Conservation (phyloP, 306 rosid species). For the Prunus mume region DNA sequence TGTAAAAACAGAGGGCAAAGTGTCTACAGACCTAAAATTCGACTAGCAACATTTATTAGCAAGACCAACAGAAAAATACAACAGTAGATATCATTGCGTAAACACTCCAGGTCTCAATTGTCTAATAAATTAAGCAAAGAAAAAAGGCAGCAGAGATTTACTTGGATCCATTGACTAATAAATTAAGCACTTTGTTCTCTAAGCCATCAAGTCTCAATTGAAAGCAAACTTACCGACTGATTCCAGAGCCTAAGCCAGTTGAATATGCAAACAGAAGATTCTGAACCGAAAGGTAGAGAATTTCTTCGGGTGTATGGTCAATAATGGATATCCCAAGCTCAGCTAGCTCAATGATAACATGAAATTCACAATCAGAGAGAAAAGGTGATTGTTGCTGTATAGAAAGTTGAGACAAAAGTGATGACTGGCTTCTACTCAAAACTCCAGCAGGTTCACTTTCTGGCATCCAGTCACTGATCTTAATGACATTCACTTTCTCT, state of each 20-base stretch:
- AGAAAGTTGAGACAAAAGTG: slow-evolving; percentile 43
- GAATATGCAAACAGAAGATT: slow-evolving; percentile 81
- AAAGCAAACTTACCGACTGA: slow-evolving; percentile 66
- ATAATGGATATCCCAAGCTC: slow-evolving; percentile 84
- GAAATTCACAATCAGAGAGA: slow-evolving; percentile 67
- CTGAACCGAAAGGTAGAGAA: slow-evolving; percentile 76
- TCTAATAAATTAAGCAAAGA: no score
- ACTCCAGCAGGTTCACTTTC: slow-evolving; percentile 57
- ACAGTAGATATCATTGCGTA: background rate
- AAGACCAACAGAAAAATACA: background rate
- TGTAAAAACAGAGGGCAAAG: background rate
- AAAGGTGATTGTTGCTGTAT: slow-evolving; percentile 47
- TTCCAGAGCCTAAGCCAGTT: slow-evolving; percentile 88
- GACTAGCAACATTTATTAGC: background rate
- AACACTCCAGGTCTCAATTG: background rate
- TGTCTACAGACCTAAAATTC: background rate
- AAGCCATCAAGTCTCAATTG: background rate
- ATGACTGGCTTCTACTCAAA: slow-evolving; percentile 37
- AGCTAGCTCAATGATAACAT: slow-evolving; percentile 71
- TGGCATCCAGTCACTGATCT: slow-evolving; percentile 93
- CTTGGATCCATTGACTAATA: background rate
- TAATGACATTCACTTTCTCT: slow-evolving; percentile 73
- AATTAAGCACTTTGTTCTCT: background rate
- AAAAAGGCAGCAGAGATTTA: background rate
- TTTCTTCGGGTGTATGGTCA: slow-evolving; percentile 96